Evolutionary conservation across 352 stramenopile genomes (phyloP).

Genomic region (Pythium utonaiense): DNA sequence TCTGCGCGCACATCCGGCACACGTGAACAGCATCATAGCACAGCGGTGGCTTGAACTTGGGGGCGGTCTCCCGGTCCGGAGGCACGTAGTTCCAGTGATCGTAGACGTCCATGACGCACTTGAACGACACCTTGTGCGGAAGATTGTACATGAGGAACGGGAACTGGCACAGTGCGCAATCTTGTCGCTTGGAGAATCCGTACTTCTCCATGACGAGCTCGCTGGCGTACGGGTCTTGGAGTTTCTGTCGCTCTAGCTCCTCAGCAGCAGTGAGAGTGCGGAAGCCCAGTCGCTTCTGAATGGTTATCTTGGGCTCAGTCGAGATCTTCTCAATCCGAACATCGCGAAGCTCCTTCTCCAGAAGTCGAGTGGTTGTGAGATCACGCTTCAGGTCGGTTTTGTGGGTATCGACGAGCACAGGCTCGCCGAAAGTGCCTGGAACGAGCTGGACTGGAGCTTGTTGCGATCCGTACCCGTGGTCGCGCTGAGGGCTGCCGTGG

Average conservation of each 20-base stretch:
- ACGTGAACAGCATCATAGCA: constrained; percentile 73
- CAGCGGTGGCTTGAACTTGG: constrained; percentile 56
- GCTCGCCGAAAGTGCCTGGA: constrained; percentile 31
- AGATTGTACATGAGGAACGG: constrained; percentile 54
- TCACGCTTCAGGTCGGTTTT: constrained; percentile 46
- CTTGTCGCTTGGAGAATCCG: constrained; percentile 52
- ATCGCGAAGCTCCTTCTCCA: constrained; percentile 51
- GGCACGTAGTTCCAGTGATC: constrained; percentile 50
- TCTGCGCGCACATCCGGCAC: constrained; percentile 71
- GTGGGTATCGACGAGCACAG: constrained; percentile 36
- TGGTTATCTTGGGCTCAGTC: constrained; percentile 16
- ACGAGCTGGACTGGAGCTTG: constrained; percentile 12
- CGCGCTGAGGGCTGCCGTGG: constrained; percentile 6
- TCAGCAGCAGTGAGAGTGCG: constrained; percentile 23
- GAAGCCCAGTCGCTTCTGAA: constrained; percentile 25
- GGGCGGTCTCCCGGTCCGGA: constrained; percentile 34
- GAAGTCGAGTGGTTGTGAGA: constrained; percentile 31
- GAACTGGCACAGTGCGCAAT: constrained; percentile 64
- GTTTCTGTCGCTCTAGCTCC: constrained; percentile 17
- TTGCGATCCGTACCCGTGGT: neutral
- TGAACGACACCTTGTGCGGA: constrained; percentile 69
- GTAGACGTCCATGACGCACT: constrained; percentile 76
- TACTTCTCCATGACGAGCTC: constrained; percentile 56
- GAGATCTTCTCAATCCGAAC: constrained; percentile 42
- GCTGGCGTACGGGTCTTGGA: constrained; percentile 40